phyloP scores from a whole-genome alignment of 1,284 basidiomycete species.

The Fereydounia khargensis region DNA sequence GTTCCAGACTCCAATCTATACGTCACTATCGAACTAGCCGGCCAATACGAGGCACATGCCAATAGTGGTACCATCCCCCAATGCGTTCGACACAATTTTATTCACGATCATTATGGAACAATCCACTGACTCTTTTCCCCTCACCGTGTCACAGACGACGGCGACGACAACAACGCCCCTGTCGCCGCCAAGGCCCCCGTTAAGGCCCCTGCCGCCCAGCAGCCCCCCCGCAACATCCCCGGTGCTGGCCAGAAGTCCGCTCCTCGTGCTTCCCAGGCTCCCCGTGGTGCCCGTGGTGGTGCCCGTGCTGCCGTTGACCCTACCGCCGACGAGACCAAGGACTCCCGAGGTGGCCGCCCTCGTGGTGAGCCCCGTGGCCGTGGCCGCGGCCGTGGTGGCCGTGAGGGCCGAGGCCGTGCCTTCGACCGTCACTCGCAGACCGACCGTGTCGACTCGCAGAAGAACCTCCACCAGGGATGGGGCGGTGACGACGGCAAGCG shows the following conservation, averaged over 20 bases:
- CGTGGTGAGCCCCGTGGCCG: constrained; percentile 61
- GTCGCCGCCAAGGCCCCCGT: constrained; percentile 46
- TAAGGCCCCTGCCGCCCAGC: constrained; percentile 33
- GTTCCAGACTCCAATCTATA: too few relatives aligned
- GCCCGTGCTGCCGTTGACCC: constrained; percentile 22
- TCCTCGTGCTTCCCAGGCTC: constrained; percentile 15
- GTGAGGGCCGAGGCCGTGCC: constrained; percentile 68
- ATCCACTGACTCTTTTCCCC: too few relatives aligned
- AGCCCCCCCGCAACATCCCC: constrained; percentile 42
- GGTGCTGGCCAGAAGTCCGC: constrained; percentile 34
- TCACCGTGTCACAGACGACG: constrained; percentile 30
- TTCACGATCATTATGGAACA: too few relatives aligned
- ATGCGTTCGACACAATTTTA: too few relatives aligned
- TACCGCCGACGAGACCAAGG: neutral
- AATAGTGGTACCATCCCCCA: too few relatives aligned
- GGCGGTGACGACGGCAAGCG: constrained; percentile 78
- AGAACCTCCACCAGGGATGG: constrained; percentile 88
- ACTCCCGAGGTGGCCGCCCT: neutral
- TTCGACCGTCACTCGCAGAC: constrained; percentile 80
- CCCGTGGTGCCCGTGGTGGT: constrained; percentile 34
- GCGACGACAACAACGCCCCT: constrained; percentile 34
- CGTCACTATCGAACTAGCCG: too few relatives aligned
- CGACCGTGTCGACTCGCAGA: constrained; percentile 76
- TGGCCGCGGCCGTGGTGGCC: constrained; percentile 59
- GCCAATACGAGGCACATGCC: too few relatives aligned